phyloP scores from a whole-genome alignment of 2,329 filamentous ascomycete species.

The Pseudogymnoascus sp. region DNA sequence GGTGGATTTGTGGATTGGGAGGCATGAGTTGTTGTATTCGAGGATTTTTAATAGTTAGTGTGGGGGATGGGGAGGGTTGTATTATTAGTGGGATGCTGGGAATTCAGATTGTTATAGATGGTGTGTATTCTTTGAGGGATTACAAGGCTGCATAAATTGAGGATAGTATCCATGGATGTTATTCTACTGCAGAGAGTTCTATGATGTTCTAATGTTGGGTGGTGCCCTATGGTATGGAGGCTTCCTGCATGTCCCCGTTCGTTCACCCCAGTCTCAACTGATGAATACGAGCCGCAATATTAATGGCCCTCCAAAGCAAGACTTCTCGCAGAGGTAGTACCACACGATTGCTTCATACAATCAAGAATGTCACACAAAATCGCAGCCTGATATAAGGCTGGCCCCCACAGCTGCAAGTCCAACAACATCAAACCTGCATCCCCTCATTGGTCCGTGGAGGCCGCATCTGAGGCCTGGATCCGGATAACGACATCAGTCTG shows the following conservation, averaged over 20 bases:
- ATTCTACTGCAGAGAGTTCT: background rate
- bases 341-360: background rate
- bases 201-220: background rate
- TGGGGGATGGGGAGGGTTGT: constrained; percentile 8
- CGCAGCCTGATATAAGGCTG: background rate
- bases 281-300: background rate
- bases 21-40: constrained; percentile 77
- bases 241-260: background rate
- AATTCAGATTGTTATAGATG: background rate
- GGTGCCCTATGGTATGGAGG: background rate
- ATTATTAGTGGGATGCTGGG: background rate
- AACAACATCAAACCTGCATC: background rate
- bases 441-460: background rate
- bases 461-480: background rate
- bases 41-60: constrained; percentile 78
- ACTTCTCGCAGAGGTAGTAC: background rate
- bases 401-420: background rate
- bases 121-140: no score
- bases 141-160: background rate
- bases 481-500: background rate
- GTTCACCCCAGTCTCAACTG: background rate
- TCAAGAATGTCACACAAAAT: background rate
- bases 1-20: constrained; percentile 76
- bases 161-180: background rate
- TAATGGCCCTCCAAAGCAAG: background rate